These are phyloP conservation scores for Aspergillus sp. DNA, from an alignment of 2,329 filamentous ascomycete genomes.

Conservation along the genomic window DNA sequence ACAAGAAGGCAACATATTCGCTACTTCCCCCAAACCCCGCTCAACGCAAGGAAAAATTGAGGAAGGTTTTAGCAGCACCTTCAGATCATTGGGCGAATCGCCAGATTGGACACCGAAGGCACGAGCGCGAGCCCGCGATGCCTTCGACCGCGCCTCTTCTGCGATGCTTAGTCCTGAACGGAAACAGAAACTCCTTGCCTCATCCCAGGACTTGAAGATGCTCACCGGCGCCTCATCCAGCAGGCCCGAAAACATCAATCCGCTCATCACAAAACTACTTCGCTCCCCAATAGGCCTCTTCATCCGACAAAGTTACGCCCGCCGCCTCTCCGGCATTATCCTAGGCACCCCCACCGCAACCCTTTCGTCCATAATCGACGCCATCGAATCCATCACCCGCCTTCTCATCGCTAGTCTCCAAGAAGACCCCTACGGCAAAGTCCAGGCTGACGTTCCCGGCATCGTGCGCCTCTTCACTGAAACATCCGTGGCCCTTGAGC, in stretches of 20 bases:
- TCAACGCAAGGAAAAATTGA: constrained; percentile 39
- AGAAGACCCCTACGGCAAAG: constrained; percentile 82
- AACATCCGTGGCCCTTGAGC: constrained; percentile 68
- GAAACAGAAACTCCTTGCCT: constrained; percentile 38
- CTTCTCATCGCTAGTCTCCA: constrained; percentile 71
- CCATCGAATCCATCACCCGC: constrained; percentile 66
- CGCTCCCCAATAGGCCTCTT: constrained; percentile 60
- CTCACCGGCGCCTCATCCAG: constrained; percentile 37
- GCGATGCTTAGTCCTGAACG: constrained; percentile 41
- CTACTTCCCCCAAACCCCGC: constrained; percentile 37
- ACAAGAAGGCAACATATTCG: constrained; percentile 50
- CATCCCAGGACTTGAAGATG: constrained; percentile 39
- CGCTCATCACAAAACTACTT: constrained; percentile 50
- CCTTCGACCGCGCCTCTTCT: constrained; percentile 40
- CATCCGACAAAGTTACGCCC: constrained; percentile 69
- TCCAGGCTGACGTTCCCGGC: constrained; percentile 74
- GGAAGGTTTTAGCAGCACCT: constrained; percentile 44
- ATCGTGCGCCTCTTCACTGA: constrained; percentile 72
- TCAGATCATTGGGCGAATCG: constrained; percentile 47
- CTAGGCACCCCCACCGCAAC: constrained; percentile 73
- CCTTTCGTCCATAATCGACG: constrained; percentile 67
- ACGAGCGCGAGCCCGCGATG: constrained; percentile 37
- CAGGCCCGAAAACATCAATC: constrained; percentile 51
- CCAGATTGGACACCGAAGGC: constrained; percentile 45
- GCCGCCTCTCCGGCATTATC: constrained; percentile 65